phyloP scores from a whole-genome alignment of 2,329 filamentous ascomycete genomes.

The Apiospora arundinis region DNA sequence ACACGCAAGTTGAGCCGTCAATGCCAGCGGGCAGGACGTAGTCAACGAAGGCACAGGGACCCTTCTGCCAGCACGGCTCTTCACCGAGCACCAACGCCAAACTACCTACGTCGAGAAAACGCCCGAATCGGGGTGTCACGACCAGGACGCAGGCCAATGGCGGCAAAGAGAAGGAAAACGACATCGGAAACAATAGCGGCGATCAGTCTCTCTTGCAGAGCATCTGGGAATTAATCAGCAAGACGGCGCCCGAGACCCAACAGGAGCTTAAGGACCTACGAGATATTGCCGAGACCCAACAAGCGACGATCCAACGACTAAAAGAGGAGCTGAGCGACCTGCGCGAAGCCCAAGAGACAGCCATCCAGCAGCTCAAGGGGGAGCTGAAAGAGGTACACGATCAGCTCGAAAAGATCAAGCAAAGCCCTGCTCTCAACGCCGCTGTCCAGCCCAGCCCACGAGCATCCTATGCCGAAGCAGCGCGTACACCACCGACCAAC shows the following conservation, averaged over 20 bases:
- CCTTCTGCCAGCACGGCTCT: slow-evolving; percentile 20
- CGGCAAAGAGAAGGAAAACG: too few relatives aligned
- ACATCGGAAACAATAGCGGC: not conserved
- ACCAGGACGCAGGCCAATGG: too few relatives aligned
- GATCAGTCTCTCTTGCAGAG: not conserved
- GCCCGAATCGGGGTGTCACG: not conserved
- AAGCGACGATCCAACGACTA: not conserved
- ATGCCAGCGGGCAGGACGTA: slow-evolving; percentile 16
- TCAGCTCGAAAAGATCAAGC: not conserved
- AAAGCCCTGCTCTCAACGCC: too few relatives aligned
- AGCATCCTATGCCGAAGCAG: not conserved
- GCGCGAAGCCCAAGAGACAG: too few relatives aligned
- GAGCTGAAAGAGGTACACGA: not conserved
- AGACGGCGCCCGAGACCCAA: too few relatives aligned
- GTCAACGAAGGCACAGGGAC: slow-evolving; percentile 21
- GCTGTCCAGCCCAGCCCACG: not conserved
- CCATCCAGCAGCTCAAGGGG: too few relatives aligned
- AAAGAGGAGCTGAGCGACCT: too few relatives aligned
- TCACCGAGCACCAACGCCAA: too few relatives aligned
- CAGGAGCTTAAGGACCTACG: not conserved
- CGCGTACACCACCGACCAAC: not conserved
- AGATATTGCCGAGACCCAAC: not conserved
- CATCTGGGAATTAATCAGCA: too few relatives aligned
- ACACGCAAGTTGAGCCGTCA: slow-evolving; percentile 20
- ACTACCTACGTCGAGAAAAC: not conserved